Conservation (phyloP, 108 stramenopile genomes). For the Discostella pseudostelligera region DNA sequence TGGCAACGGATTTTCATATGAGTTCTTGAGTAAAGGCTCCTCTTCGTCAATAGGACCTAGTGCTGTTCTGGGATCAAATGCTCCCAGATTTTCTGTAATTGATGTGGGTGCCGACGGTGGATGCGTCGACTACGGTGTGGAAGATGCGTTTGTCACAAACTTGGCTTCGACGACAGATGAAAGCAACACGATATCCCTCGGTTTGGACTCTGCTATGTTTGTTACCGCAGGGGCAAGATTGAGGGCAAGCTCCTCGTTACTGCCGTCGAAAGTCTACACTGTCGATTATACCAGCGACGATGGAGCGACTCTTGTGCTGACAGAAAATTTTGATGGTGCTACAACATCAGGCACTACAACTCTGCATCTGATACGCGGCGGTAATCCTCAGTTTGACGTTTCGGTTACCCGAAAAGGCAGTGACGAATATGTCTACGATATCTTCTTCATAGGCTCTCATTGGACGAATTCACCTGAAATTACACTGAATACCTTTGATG, state of each 20-base stretch:
- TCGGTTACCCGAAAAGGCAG: conserved; percentile 33
- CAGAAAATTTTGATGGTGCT: conserved; percentile 36
- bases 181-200: conserved; percentile 35
- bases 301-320: conserved; percentile 32
- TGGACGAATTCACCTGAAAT: conserved; percentile 60
- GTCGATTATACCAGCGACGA: conserved; percentile 38
- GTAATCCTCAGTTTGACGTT: conserved; percentile 48
- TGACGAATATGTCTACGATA: conserved; percentile 72
- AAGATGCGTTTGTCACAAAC: conserved; percentile 40
- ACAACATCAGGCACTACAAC: conserved; percentile 20
- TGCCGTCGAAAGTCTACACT: conserved; percentile 44
- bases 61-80: conserved; percentile 56
- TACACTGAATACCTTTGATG: conserved; percentile 47
- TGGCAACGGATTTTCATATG: conserved; percentile 74
- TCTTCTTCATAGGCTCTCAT: conserved; percentile 66
- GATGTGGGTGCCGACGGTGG: conserved; percentile 54
- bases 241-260: conserved; percentile 30
- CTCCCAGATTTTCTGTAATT: conserved; percentile 50
- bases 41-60: conserved; percentile 34
- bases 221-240: conserved; percentile 37
- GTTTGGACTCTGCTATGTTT: background rate
- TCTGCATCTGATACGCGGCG: conserved; percentile 36
- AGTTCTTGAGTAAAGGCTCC: conserved; percentile 42
- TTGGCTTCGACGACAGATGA: conserved; percentile 46
- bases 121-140: conserved; percentile 63